phyloP scores from a whole-genome alignment of 306 rosid species.

The apple (Malus domestica) region DNA sequence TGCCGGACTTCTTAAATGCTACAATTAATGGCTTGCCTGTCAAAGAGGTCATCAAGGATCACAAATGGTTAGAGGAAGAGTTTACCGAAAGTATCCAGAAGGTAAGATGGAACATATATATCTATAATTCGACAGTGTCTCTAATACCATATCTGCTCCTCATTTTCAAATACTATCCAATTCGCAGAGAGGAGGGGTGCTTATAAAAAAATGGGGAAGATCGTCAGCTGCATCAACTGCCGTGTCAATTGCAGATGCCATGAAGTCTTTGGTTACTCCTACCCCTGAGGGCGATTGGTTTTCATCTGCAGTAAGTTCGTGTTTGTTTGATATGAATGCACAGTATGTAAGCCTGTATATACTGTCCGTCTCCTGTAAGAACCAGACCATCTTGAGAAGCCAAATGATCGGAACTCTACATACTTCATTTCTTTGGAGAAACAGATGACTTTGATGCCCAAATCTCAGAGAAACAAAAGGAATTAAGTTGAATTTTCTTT shows the following conservation, averaged over 20 bases:
- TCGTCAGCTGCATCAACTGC: constrained; percentile 98
- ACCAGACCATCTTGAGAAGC: neutral
- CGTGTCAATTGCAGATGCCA: constrained; percentile 82
- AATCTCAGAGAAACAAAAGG: neutral
- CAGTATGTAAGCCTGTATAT: neutral
- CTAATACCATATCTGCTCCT: neutral
- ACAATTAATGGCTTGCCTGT: constrained; percentile 74
- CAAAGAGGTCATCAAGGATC: constrained; percentile 84
- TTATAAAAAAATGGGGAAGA: constrained; percentile 95
- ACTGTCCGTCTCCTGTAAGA: neutral
- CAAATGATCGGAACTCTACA: neutral
- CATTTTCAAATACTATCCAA: constrained; percentile 12
- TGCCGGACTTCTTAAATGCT: constrained; percentile 92
- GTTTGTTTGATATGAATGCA: neutral
- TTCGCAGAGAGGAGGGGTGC: constrained; percentile 85
- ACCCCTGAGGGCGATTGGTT: constrained; percentile 98
- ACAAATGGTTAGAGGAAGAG: constrained; percentile 87
- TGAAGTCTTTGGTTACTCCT: constrained; percentile 71
- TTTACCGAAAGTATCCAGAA: constrained; percentile 82
- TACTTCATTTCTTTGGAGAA: neutral
- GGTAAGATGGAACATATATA: constrained; percentile 30
- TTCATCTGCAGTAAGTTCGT: constrained; percentile 76
- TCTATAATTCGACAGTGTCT: neutral
- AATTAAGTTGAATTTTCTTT: neutral
- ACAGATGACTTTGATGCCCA: neutral